Evolutionary conservation across 495 filamentous ascomycete genomes (phyloP).

Genomic region (Aspergillus ellipticus): DNA sequence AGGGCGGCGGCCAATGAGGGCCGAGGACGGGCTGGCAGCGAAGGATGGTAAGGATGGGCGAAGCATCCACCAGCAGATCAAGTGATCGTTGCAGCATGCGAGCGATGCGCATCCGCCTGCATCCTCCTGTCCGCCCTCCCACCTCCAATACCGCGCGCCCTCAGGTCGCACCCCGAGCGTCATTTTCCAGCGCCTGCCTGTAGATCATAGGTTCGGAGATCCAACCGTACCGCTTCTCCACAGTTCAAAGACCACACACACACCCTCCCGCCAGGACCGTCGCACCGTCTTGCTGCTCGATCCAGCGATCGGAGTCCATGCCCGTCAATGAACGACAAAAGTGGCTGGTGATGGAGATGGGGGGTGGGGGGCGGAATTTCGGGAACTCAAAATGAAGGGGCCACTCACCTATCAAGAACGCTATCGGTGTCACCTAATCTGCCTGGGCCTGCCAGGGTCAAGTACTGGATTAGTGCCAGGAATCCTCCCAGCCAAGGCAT

Average conservation of each 20-base stretch:
- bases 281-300: slow-evolving; percentile 17
- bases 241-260: slow-evolving; percentile 23
- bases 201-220: slow-evolving; percentile 42
- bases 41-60: slow-evolving; percentile 21
- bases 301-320: slow-evolving; percentile 8
- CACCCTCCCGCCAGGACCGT: slow-evolving; percentile 7
- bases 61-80: slow-evolving; percentile 49
- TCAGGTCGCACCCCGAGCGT: slow-evolving; percentile 16
- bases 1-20: slow-evolving; percentile 16
- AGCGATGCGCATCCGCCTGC: slow-evolving; percentile 34
- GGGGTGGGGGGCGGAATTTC: slow-evolving; percentile 22
- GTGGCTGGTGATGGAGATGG: slow-evolving; percentile 2
- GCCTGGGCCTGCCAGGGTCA: slow-evolving; percentile 66
- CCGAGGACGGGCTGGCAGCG: slow-evolving; percentile 8
- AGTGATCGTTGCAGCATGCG: slow-evolving; percentile 67
- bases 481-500: slow-evolving; percentile 84
- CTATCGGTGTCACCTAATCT: slow-evolving; percentile 69
- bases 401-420: slow-evolving; percentile 83
- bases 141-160: slow-evolving; percentile 23
- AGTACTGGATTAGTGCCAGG: slow-evolving; percentile 68
- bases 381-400: slow-evolving; percentile 21
- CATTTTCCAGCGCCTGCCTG: slow-evolving; percentile 27
- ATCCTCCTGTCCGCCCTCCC: slow-evolving; percentile 18
- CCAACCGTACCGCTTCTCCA: slow-evolving; percentile 33
- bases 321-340: neutral